Evolutionary conservation across 495 filamentous ascomycete species (phyloP).

Genomic region (Tuber microsphaerosporum): DNA sequence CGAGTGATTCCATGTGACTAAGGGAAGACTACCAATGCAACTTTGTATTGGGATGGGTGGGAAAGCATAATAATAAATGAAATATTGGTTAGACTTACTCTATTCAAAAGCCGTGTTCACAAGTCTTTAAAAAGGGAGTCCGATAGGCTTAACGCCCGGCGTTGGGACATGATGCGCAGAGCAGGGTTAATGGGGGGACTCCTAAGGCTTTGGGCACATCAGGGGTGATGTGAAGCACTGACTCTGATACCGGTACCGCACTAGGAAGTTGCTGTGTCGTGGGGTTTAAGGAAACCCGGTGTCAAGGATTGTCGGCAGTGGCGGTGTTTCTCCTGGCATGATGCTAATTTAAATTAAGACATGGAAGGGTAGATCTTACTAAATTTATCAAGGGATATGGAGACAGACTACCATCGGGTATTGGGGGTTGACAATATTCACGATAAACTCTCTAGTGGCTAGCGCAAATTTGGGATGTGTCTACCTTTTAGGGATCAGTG

Average conservation of each 20-base stretch:
- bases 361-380: neutral
- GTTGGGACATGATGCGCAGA: neutral
- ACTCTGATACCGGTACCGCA: neutral
- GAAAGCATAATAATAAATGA: neutral
- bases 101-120: neutral
- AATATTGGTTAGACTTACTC: neutral
- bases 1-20: neutral
- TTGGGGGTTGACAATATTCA: neutral
- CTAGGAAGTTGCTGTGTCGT: neutral
- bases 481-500: neutral
- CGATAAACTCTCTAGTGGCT: neutral
- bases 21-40: neutral
- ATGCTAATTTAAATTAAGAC: neutral
- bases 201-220: neutral
- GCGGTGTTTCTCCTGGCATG: neutral
- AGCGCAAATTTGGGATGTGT: neutral
- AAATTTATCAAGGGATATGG: neutral
- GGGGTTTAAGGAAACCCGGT: neutral
- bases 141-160: neutral
- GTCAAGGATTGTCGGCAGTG: neutral
- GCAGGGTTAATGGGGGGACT: neutral
- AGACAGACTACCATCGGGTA: neutral
- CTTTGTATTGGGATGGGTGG: neutral
- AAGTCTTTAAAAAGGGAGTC: neutral
- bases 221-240: neutral